These are phyloP conservation scores for Durusdinium trenchii DNA, from an alignment of 73 alveolate species.

Conservation along the genomic window DNA sequence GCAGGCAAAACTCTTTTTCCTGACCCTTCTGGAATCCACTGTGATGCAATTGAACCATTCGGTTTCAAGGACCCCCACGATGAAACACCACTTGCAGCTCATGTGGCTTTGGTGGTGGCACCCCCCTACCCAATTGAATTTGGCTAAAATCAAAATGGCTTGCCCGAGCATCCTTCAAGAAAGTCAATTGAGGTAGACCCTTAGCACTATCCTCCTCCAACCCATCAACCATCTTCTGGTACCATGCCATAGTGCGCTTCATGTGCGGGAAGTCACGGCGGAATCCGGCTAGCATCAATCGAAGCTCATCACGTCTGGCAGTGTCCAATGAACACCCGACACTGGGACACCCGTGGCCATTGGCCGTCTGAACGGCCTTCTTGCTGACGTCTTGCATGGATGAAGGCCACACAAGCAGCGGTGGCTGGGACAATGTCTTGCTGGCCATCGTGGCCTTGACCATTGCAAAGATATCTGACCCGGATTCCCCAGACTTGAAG, in stretches of 20 bases:
- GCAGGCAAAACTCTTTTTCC: not conserved
- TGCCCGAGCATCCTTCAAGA: slow-evolving; percentile 20
- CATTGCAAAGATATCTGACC: not conserved
- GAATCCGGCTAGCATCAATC: not conserved
- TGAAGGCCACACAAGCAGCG: slow-evolving; percentile 15
- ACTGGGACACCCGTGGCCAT: not conserved
- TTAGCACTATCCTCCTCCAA: not conserved
- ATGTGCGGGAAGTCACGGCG: not conserved
- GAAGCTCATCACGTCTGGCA: not conserved
- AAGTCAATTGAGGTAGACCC: not conserved
- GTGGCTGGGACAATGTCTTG: not conserved
- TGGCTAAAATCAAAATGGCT: not conserved
- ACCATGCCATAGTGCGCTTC: not conserved
- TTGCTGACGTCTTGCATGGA: not conserved
- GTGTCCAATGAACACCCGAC: not conserved
- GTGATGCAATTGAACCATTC: not conserved
- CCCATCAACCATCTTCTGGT: not conserved
- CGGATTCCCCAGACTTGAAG: not conserved
- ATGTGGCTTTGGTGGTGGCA: slow-evolving; percentile 10
- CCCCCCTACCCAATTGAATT: not conserved
- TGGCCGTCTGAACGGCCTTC: not conserved
- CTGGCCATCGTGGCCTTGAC: not conserved
- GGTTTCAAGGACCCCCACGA: no score
- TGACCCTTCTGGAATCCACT: not conserved
- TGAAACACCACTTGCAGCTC: slow-evolving; percentile 42